phyloP scores from a whole-genome alignment of 768 basidiomycete genomes.

The Amanita pallidorosea region DNA sequence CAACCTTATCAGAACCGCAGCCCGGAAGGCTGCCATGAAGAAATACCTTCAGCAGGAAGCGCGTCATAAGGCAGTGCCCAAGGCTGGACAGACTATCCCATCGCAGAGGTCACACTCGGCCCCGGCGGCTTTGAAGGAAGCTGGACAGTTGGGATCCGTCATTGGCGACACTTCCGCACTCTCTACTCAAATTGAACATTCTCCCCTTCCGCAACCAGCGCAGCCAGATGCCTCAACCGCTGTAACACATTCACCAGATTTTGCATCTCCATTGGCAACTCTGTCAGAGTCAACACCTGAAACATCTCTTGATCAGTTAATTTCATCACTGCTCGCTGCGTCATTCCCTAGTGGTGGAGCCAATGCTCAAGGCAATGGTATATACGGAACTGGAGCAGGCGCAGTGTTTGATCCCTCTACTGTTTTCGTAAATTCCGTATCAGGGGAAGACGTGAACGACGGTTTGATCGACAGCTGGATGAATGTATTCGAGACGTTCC shows the following conservation, averaged over 20 bases:
- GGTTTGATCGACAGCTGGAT: constrained; percentile 33
- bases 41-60: constrained; percentile 24
- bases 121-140: neutral
- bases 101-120: neutral
- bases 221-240: neutral
- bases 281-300: constrained; percentile 9
- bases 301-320: constrained; percentile 27
- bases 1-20: constrained; percentile 47
- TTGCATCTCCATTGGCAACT: neutral
- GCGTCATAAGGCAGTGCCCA: neutral
- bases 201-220: neutral
- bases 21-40: constrained; percentile 49
- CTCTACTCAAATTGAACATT: no score
- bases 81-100: neutral
- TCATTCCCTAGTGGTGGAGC: constrained; percentile 8
- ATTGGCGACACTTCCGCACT: neutral
- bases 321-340: constrained; percentile 27
- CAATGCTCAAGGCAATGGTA: neutral
- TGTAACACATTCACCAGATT: neutral
- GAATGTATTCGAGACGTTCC: constrained; percentile 35
- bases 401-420: neutral
- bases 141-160: constrained; percentile 2
- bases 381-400: neutral
- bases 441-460: neutral
- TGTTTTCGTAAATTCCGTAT: neutral